Conservation (phyloP, 1,139 yeast genomes). For the Geotrichum siamense region DNA sequence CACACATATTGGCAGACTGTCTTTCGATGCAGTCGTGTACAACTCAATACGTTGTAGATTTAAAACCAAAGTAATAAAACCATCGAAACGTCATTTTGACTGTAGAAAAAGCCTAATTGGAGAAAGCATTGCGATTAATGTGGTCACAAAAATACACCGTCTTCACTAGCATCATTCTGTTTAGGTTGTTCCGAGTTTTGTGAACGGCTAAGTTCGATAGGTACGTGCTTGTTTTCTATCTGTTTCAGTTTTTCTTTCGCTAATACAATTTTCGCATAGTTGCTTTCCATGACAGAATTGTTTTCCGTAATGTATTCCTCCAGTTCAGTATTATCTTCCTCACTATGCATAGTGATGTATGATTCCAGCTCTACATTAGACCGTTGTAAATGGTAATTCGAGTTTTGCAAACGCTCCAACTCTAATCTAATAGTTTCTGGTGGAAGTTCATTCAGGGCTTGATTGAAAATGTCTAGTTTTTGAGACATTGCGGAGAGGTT, state of each 20-base stretch:
- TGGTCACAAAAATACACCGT: constrained; percentile 9
- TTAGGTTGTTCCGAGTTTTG: not conserved
- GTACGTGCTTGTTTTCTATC: not conserved
- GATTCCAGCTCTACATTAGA: constrained; percentile 10
- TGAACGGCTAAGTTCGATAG: not conserved
- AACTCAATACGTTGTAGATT: too few species aligned
- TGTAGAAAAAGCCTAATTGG: too few species aligned
- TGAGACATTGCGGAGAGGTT: not conserved
- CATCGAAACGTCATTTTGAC: too few species aligned
- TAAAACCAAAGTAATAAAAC: too few species aligned
- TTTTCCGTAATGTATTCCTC: constrained; percentile 9
- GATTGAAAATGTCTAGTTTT: not conserved
- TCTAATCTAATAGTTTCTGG: constrained; percentile 4
- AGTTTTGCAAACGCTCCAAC: constrained; percentile 12
- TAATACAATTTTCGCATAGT: constrained; percentile 1
- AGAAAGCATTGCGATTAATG: not conserved
- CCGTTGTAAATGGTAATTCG: constrained; percentile 13
- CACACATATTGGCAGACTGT: too few species aligned
- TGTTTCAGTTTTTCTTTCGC: constrained; percentile 4
- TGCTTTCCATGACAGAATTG: constrained; percentile 8
- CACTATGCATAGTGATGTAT: constrained; percentile 1
- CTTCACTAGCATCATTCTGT: constrained; percentile 3
- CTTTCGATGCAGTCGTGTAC: too few species aligned
- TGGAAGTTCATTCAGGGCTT: constrained; percentile 10
- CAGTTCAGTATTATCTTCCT: constrained; percentile 9